Evolutionary conservation across 2,329 filamentous ascomycete genomes (phyloP).

Genomic region (Chaetomium sp.): DNA sequence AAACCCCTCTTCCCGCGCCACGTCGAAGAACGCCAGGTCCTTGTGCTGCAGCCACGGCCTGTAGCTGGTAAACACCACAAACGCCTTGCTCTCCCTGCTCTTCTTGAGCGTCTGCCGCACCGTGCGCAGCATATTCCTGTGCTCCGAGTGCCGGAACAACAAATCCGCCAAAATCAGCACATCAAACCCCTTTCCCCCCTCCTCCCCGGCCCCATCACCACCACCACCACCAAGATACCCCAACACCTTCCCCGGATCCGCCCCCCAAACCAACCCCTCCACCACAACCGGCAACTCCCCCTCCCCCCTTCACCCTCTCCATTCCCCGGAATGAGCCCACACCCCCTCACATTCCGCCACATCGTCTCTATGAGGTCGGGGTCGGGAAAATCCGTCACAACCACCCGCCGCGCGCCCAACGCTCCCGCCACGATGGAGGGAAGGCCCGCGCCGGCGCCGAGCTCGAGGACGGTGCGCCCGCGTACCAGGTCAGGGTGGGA

Average conservation of each 20-base stretch:
- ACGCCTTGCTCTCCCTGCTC: conserved; percentile 60
- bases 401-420: conserved; percentile 68
- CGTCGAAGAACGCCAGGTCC: conserved; percentile 83
- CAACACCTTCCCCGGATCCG: conserved; percentile 59
- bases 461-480: conserved; percentile 75
- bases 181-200: conserved; percentile 63
- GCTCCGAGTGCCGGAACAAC: conserved; percentile 88
- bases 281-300: conserved; percentile 50
- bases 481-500: conserved; percentile 63
- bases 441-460: conserved; percentile 85
- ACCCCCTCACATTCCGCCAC: conserved; percentile 69
- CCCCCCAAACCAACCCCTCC: conserved; percentile 84
- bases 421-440: conserved; percentile 77
- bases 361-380: conserved; percentile 79
- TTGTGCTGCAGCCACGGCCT: conserved; percentile 85
- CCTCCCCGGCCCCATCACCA: conserved; percentile 26
- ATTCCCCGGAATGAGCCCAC: conserved; percentile 45
- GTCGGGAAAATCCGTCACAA: conserved; percentile 90
- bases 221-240: conserved; percentile 51
- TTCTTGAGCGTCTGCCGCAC: conserved; percentile 67
- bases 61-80: conserved; percentile 95
- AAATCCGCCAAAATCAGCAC: conserved; percentile 84
- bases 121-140: conserved; percentile 73
- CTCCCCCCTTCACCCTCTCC: conserved; percentile 45
- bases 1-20: conserved; percentile 71